Percentiles rank a stretch among this genome's conserved stretches.
These are phyloP conservation scores for Beta macrorhiza DNA, from an alignment of 179 eudicot species.

Conservation along the genomic window DNA sequence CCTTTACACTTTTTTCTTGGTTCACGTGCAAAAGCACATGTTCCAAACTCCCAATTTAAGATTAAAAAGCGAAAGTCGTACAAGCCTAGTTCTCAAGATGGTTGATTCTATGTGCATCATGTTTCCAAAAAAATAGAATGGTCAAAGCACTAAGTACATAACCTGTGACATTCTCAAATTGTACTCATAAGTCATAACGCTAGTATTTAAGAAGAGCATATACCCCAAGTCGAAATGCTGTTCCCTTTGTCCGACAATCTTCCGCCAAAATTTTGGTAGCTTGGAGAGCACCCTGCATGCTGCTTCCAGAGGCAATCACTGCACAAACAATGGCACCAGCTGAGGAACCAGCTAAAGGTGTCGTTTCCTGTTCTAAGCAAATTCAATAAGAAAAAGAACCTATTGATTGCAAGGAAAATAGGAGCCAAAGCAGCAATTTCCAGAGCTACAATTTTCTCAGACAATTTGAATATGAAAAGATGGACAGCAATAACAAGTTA, in stretches of 20 bases:
- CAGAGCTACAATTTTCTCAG: background rate
- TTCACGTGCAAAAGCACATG: too few relatives aligned
- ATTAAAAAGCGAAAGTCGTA: too few relatives aligned
- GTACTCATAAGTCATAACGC: background rate
- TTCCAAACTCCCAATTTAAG: too few relatives aligned
- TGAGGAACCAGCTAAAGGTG: slow-evolving; percentile 98
- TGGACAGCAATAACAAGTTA: background rate
- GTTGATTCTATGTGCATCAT: background rate
- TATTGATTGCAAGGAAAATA: slow-evolving; percentile 21
- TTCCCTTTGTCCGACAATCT: slow-evolving; percentile 90
- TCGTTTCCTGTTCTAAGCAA: slow-evolving; percentile 66
- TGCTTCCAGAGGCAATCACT: slow-evolving; percentile 86
- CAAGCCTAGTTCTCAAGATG: slow-evolving; percentile 2
- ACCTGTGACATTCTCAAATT: background rate
- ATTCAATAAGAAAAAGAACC: slow-evolving; percentile 20
- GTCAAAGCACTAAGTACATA: background rate
- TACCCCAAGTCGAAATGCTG: slow-evolving; percentile 99
- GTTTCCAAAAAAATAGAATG: background rate
- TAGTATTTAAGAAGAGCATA: slow-evolving; percentile 15
- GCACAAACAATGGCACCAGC: slow-evolving; percentile 99
- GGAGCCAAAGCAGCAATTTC: background rate
- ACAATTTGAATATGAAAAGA: background rate
- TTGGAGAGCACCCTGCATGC: slow-evolving; percentile 79
- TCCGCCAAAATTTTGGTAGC: slow-evolving; percentile 89
- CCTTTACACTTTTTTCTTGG: too few relatives aligned